Conservation (phyloP, 1,284 basidiomycete species). For the Microbotryum saponariae region DNA sequence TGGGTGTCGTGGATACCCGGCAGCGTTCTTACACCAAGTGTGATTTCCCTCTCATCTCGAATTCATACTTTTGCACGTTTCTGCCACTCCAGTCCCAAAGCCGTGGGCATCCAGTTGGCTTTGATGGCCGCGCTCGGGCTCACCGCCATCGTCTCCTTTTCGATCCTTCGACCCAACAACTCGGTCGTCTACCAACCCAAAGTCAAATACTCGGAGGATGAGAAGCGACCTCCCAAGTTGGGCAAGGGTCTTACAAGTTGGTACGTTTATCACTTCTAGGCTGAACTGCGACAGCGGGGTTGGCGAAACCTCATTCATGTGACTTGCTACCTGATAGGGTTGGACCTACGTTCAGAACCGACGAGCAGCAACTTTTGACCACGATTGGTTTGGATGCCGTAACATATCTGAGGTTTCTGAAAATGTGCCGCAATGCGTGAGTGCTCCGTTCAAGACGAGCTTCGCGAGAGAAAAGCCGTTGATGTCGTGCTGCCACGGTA, state of each 20-base stretch:
- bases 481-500: background rate
- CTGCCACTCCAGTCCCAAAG: conserved; percentile 48
- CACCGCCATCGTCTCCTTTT: conserved; percentile 61
- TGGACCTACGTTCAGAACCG: conserved; percentile 70
- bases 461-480: background rate
- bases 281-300: background rate
- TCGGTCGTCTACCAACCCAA: conserved; percentile 79
- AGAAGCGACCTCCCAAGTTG: conserved; percentile 69
- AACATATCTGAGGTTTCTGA: conserved; percentile 81
- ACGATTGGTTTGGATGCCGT: conserved; percentile 89
- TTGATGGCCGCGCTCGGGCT: conserved; percentile 46
- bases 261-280: conserved; percentile 7
- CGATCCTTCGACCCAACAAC: conserved; percentile 67
- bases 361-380: conserved; percentile 78
- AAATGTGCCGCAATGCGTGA: conserved; percentile 67
- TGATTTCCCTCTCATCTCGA: background rate
- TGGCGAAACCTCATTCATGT: background rate
- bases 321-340: conserved; percentile 50
- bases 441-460: conserved; percentile 1
- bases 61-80: background rate
- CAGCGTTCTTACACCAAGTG: background rate
- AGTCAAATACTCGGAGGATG: conserved; percentile 71
- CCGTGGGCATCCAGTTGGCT: conserved; percentile 71
- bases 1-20: background rate
- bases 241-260: conserved; percentile 71